Conservation (phyloP, 768 basidiomycete genomes). For the Tricholoma matsutake region DNA sequence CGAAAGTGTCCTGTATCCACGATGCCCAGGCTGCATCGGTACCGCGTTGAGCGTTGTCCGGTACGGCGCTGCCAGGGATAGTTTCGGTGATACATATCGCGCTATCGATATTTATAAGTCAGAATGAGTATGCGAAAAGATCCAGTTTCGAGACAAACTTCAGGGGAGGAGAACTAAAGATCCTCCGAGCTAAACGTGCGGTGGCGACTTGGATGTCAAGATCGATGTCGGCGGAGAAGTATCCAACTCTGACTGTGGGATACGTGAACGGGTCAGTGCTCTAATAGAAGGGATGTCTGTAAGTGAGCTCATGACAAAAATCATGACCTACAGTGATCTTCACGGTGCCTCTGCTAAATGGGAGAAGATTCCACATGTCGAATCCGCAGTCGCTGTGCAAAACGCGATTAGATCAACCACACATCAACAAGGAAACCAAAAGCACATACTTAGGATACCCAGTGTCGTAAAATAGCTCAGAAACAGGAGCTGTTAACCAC, state of each 20-base stretch:
- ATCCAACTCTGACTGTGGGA: constrained; percentile 48
- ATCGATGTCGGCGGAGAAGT: constrained; percentile 48
- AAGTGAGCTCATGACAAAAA: not conserved
- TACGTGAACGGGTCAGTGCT: constrained; percentile 45
- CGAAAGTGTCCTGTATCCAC: too few relatives aligned
- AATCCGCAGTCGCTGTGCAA: constrained; percentile 41
- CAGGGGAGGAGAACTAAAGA: constrained; percentile 40
- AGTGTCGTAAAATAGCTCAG: constrained; percentile 45
- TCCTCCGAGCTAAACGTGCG: constrained; percentile 40
- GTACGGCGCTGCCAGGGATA: too few relatives aligned
- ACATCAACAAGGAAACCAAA: not conserved
- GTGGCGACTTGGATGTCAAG: constrained; percentile 48
- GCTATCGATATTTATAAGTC: too few relatives aligned
- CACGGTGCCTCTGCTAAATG: constrained; percentile 53
- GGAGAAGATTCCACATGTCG: constrained; percentile 51
- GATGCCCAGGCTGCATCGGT: too few relatives aligned
- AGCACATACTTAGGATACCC: constrained; percentile 42
- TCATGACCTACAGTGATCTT: constrained; percentile 36
- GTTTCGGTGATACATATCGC: too few relatives aligned
- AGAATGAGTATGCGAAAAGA: not conserved
- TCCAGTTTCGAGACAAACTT: constrained; percentile 24
- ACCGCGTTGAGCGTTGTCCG: too few relatives aligned
- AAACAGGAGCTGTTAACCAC: constrained; percentile 37
- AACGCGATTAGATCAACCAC: too few relatives aligned
- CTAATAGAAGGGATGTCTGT: constrained; percentile 19